These are phyloP conservation scores for Rubia occidens DNA, from an alignment of 305 asterid species.

Conservation along the genomic window DNA sequence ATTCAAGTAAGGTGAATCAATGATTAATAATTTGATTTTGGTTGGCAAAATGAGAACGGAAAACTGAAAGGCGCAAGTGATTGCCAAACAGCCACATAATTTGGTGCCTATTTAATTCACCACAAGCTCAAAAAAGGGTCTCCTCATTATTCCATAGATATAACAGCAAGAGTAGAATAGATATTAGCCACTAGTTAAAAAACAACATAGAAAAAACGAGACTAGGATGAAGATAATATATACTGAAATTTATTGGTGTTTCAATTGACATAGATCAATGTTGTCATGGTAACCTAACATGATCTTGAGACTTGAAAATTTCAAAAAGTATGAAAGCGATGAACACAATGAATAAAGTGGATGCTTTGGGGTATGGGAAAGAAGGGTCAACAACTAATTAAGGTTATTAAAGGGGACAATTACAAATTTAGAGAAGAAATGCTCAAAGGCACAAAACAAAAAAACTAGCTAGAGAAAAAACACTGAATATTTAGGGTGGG, in stretches of 20 bases:
- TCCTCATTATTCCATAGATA: not conserved
- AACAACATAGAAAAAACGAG: not conserved
- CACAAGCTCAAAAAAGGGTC: no score
- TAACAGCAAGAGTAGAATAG: not conserved
- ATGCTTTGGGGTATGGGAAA: constrained; percentile 18
- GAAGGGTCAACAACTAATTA: constrained; percentile 27
- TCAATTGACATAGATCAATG: not conserved
- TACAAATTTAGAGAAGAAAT: constrained; percentile 24
- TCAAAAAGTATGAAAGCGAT: not conserved
- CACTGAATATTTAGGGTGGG: not conserved
- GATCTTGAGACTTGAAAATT: not conserved
- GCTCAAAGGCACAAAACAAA: constrained; percentile 18
- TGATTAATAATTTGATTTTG: no score
- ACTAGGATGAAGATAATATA: not conserved
- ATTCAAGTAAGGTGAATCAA: no score
- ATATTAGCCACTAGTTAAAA: not conserved
- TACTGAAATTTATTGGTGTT: not conserved
- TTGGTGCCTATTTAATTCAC: no score
- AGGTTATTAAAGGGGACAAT: constrained; percentile 41
- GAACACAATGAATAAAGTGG: constrained; percentile 20
- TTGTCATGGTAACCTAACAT: constrained; percentile 3
- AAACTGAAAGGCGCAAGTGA: no score
- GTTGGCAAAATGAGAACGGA: no score
- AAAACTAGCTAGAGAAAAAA: constrained; percentile 17
- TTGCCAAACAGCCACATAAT: no score